phyloP scores from a whole-genome alignment of 78 protist species.

The Dictyostelium firmibasis region DNA sequence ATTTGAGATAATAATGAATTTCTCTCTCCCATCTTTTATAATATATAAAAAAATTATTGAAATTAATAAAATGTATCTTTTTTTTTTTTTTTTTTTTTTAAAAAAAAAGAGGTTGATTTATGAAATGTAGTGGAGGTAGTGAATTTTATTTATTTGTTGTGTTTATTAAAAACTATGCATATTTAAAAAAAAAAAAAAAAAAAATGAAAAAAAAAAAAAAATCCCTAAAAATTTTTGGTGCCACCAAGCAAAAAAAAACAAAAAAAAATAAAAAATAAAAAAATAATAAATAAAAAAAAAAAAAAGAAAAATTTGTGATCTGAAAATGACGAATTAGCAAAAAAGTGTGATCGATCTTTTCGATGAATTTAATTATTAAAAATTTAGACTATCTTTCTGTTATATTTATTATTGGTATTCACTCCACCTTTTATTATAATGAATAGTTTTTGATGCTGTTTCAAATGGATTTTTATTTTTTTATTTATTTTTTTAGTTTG shows the following conservation, averaged over 20 bases:
- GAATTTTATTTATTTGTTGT: neutral
- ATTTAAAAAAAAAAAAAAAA: no score
- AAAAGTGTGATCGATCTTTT: neutral
- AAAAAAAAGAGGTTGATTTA: no score
- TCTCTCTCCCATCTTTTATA: conserved; percentile 18
- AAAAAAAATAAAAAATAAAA: neutral
- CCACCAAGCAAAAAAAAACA: neutral
- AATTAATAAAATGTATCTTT: no score
- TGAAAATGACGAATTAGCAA: neutral
- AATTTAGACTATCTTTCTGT: neutral
- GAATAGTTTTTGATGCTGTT: no score
- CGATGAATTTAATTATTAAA: neutral
- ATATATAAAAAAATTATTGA: no score
- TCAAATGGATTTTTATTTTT: no score
- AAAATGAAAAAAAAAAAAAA: neutral
- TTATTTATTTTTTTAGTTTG: no score
- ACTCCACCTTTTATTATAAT: no score
- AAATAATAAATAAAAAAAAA: no score
- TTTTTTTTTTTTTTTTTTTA: no score
- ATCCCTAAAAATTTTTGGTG: neutral
- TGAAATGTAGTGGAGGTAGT: no score
- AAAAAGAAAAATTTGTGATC: neutral
- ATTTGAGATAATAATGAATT: neutral
- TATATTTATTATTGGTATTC: neutral
- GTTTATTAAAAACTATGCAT: neutral